Evolutionary conservation across 441 rosid genomes (phyloP).

Genomic region (Kokia cookei): DNA sequence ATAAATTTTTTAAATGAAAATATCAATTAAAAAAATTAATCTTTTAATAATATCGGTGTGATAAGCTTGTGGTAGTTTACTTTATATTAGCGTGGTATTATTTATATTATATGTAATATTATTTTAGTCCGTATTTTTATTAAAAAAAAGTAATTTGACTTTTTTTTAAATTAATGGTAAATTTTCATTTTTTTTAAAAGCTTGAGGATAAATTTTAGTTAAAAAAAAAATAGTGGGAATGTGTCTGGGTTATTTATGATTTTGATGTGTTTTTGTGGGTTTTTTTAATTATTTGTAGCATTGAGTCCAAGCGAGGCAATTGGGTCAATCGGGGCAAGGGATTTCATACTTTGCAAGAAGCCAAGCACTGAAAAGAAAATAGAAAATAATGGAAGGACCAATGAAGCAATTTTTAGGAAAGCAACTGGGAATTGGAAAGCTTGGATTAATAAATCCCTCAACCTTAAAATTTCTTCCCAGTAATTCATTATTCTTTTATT

Average conservation of each 20-base stretch:
- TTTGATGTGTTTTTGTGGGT: background rate
- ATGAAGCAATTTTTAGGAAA: conserved; percentile 13
- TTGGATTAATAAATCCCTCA: conserved; percentile 85
- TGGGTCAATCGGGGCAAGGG: conserved; percentile 67
- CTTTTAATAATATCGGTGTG: too few species aligned
- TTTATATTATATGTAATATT: too few species aligned
- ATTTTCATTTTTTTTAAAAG: too few species aligned
- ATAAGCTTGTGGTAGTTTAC: too few species aligned
- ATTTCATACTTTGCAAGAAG: conserved; percentile 81
- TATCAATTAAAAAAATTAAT: too few species aligned
- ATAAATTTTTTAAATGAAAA: too few species aligned
- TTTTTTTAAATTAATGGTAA: too few species aligned
- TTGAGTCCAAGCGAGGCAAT: conserved; percentile 63
- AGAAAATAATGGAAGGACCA: conserved; percentile 18
- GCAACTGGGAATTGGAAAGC: conserved; percentile 59
- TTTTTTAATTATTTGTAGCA: conserved; percentile 35
- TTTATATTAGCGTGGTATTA: too few species aligned
- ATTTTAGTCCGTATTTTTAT: too few species aligned
- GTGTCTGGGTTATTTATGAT: background rate
- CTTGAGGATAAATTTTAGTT: too few species aligned
- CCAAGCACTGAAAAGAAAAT: conserved; percentile 30
- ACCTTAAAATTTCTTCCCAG: conserved; percentile 56
- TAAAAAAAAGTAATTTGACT: too few species aligned
- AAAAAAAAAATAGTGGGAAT: background rate
- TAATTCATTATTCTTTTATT: conserved; percentile 6